A percentile compares a stretch with the other conserved stretches of the same genome.
Evolutionary conservation across 352 stramenopile genomes (phyloP).

Genomic region (Phytophthora pseudosyringae): DNA sequence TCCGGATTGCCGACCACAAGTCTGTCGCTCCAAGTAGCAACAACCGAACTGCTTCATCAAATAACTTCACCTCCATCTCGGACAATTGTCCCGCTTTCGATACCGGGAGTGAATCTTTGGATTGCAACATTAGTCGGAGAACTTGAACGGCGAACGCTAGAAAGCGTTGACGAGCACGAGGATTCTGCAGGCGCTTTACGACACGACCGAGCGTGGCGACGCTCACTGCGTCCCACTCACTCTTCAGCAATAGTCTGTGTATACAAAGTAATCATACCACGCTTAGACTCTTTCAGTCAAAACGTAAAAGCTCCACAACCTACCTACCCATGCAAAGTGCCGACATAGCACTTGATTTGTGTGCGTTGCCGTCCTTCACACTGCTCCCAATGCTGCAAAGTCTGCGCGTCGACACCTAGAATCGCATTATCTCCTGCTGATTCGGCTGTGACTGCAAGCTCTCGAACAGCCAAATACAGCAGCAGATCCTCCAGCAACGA

Average conservation of each 20-base stretch:
- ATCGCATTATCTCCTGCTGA: constrained; percentile 13
- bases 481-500: constrained; percentile 44
- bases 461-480: constrained; percentile 33
- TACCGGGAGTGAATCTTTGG: not conserved
- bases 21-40: constrained; percentile 63
- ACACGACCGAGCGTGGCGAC: constrained; percentile 25
- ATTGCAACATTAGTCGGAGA: constrained; percentile 6
- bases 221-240: constrained; percentile 24
- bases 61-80: constrained; percentile 24
- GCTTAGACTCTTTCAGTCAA: not conserved
- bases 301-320: not conserved
- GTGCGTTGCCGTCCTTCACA: constrained; percentile 1
- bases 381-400: constrained; percentile 13
- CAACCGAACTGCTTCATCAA: constrained; percentile 37
- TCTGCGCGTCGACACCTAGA: constrained; percentile 12
- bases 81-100: constrained; percentile 1
- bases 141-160: constrained; percentile 44
- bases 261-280: not conserved
- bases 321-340: constrained; percentile 21
- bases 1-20: constrained; percentile 76
- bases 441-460: constrained; percentile 10
- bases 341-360: constrained; percentile 14
- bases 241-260: constrained; percentile 27
- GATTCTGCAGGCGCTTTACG: constrained; percentile 43
- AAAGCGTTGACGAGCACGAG: constrained; percentile 44